phyloP scores from a whole-genome alignment of 2,329 filamentous ascomycete genomes.

The Fusarium acutatum region DNA sequence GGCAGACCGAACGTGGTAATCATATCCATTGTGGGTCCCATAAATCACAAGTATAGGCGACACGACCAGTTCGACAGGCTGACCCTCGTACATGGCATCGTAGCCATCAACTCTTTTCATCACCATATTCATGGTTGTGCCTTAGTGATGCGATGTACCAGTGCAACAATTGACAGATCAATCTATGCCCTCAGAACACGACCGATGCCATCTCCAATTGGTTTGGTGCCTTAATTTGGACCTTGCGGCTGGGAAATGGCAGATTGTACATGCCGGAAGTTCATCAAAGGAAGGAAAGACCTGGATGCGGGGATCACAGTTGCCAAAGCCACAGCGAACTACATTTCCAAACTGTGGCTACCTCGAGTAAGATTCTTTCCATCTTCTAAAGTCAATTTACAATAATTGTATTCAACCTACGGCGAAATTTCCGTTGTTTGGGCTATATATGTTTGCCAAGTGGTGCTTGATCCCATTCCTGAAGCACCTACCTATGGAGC shows the following conservation, averaged over 20 bases:
- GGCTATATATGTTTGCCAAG: neutral
- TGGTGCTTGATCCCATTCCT: neutral
- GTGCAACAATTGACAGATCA: neutral
- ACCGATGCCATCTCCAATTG: neutral
- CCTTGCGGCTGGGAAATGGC: neutral
- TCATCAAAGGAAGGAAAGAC: neutral
- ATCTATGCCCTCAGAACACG: neutral
- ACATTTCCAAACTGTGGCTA: neutral
- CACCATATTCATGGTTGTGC: no score
- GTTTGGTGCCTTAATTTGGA: neutral
- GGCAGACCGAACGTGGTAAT: neutral
- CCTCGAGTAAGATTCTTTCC: neutral
- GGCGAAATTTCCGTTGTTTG: accelerated
- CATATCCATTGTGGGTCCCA: neutral
- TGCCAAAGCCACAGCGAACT: neutral
- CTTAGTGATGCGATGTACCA: neutral
- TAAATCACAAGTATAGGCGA: neutral
- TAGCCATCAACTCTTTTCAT: no score
- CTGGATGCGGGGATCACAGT: neutral
- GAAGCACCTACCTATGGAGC: neutral
- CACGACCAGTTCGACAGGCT: neutral
- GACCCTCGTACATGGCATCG: neutral
- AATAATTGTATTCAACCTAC: neutral
- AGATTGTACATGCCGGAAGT: neutral
- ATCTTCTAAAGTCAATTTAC: neutral